These are phyloP conservation scores for Tricholoma saponaceum DNA, from an alignment of 768 basidiomycete species.

Conservation along the genomic window DNA sequence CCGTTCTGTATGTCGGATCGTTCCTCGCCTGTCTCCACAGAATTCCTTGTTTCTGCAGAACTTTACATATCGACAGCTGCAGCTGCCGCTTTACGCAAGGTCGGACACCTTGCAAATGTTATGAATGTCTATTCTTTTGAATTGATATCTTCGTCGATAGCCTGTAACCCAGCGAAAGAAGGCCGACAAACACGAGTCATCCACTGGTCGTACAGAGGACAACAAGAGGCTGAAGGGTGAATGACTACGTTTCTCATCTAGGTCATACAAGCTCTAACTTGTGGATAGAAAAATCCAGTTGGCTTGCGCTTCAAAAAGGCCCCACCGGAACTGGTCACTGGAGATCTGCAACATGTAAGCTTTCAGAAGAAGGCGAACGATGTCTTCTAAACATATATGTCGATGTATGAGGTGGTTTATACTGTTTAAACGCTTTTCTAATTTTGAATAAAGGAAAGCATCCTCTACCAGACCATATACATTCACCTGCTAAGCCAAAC, in stretches of 20 bases:
- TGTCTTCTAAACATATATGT: constrained; percentile 72
- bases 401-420: constrained; percentile 46
- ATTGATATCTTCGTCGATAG: constrained; percentile 21
- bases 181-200: constrained; percentile 48
- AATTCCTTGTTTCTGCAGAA: constrained; percentile 61
- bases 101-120: constrained; percentile 20
- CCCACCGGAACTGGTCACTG: constrained; percentile 56
- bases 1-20: constrained; percentile 23
- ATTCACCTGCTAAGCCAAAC: constrained; percentile 73
- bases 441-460: constrained; percentile 51
- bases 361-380: constrained; percentile 62
- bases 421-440: constrained; percentile 12
- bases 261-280: background rate
- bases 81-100: constrained; percentile 53
- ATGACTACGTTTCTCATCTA: background rate
- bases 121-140: background rate
- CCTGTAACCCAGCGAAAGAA: constrained; percentile 48
- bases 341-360: constrained; percentile 68
- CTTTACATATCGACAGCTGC: constrained; percentile 56
- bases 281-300: constrained; percentile 64
- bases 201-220: constrained; percentile 32
- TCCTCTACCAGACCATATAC: constrained; percentile 69
- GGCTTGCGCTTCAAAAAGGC: constrained; percentile 57
- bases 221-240: constrained; percentile 62
- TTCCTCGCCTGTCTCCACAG: constrained; percentile 21